Evolutionary conservation across 768 basidiomycete species (phyloP).

Genomic region (Rossbeevera mucosa): DNA sequence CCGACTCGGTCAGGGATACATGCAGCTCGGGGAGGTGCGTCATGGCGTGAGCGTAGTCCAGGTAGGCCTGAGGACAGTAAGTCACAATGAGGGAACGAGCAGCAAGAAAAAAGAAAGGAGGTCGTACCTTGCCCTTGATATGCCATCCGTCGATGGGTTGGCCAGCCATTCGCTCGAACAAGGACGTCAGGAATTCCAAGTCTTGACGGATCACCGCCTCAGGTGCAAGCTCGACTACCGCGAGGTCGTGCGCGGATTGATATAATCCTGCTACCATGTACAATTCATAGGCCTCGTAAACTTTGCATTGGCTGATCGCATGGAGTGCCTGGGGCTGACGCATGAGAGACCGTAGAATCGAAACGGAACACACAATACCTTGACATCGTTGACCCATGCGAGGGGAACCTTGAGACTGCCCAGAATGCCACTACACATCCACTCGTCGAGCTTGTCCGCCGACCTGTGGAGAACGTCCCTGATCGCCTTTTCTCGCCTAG

Average conservation of each 20-base stretch:
- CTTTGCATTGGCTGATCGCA: conserved; percentile 54
- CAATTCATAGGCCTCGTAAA: conserved; percentile 73
- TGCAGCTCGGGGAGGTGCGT: conserved; percentile 54
- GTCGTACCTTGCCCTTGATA: conserved; percentile 70
- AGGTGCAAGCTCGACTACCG: conserved; percentile 81
- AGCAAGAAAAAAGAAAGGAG: background rate
- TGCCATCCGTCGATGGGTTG: conserved; percentile 70
- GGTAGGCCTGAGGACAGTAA: conserved; percentile 44
- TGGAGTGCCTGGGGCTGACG: conserved; percentile 53
- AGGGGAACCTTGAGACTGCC: conserved; percentile 78
- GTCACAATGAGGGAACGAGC: conserved; percentile 6
- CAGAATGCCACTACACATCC: conserved; percentile 65
- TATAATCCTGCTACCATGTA: conserved; percentile 68
- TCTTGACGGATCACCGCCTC: conserved; percentile 69
- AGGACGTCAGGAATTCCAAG: conserved; percentile 53
- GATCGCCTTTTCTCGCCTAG: conserved; percentile 77
- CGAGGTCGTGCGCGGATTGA: conserved; percentile 75
- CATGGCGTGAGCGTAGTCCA: conserved; percentile 69
- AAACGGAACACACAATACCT: conserved; percentile 41
- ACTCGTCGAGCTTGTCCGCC: conserved; percentile 62
- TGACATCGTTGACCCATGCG: conserved; percentile 87
- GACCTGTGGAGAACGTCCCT: conserved; percentile 74
- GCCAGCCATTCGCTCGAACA: conserved; percentile 64
- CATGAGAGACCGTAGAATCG: background rate
- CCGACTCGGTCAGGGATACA: conserved; percentile 36